phyloP scores from a whole-genome alignment of 495 filamentous ascomycete genomes.

The Chaetomidium leptoderma region DNA sequence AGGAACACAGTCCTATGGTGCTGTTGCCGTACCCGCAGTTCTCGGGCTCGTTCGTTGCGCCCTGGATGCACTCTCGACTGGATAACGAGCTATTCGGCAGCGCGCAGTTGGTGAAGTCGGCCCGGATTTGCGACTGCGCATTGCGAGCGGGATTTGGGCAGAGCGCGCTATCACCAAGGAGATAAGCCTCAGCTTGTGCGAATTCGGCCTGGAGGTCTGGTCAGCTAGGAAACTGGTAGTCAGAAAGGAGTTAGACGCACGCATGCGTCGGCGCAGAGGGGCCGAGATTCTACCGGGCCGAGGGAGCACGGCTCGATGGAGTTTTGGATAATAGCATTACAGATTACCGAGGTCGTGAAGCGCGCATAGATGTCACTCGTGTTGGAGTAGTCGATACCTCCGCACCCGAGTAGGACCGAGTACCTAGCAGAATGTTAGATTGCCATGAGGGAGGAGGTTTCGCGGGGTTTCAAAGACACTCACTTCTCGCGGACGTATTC shows the following conservation, averaged over 20 bases:
- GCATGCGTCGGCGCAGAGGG: conserved; percentile 88
- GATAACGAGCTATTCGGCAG: conserved; percentile 71
- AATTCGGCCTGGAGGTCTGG: conserved; percentile 58
- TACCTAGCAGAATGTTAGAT: conserved; percentile 51
- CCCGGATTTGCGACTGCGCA: conserved; percentile 73
- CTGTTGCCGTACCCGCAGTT: conserved; percentile 87
- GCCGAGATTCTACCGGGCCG: conserved; percentile 56
- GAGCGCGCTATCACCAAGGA: conserved; percentile 66
- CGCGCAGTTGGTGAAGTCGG: conserved; percentile 89
- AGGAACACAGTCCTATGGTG: conserved; percentile 78
- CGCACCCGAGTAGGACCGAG: conserved; percentile 73
- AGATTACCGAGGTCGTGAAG: conserved; percentile 88
- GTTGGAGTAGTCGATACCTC: conserved; percentile 69
- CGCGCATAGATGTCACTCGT: conserved; percentile 86
- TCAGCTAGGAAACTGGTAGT: conserved; percentile 25
- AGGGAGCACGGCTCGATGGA: conserved; percentile 70
- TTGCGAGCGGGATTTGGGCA: conserved; percentile 61
- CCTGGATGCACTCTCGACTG: conserved; percentile 67
- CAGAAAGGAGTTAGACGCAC: conserved; percentile 40
- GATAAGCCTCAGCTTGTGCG: conserved; percentile 81
- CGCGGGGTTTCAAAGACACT: conserved; percentile 19
- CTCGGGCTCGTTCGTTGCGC: conserved; percentile 70
- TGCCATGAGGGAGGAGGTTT: background rate
- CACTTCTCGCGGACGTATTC: conserved; percentile 74
- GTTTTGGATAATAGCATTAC: conserved; percentile 92